Evolutionary conservation across 176 grass and related monocot genomes (phyloP).

Genomic region (Tillandsia fasciculata): DNA sequence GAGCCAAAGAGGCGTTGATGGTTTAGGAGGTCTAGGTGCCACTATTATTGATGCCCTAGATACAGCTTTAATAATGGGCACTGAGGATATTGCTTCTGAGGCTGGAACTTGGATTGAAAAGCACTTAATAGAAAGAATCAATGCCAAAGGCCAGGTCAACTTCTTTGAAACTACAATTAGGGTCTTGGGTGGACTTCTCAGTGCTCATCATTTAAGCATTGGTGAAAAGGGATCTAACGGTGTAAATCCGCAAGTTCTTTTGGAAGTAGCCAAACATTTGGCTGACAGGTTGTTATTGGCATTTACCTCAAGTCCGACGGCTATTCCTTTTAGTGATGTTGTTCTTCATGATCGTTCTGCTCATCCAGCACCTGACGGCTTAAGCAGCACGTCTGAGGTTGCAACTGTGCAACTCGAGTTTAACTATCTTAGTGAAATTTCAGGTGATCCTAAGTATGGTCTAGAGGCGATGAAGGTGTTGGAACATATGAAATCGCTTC

Average conservation of each 20-base stretch:
- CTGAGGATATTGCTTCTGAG: conserved; percentile 64
- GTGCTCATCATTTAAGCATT: conserved; percentile 85
- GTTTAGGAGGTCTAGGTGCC: conserved; percentile 88
- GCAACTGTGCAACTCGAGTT: conserved; percentile 91
- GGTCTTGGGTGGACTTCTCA: conserved; percentile 97
- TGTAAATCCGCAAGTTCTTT: conserved; percentile 46
- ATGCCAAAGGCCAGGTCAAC: conserved; percentile 87
- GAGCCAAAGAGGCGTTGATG: conserved; percentile 65
- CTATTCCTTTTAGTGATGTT: conserved; percentile 95
- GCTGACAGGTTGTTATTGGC: conserved; percentile 72
- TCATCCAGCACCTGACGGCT: conserved; percentile 74
- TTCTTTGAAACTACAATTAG: conserved; percentile 97
- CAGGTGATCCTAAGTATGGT: conserved; percentile 79
- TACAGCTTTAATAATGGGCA: conserved; percentile 93
- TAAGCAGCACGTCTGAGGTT: conserved; percentile 91
- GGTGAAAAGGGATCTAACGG: conserved; percentile 34
- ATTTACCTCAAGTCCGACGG: conserved; percentile 82
- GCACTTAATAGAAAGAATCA: conserved; percentile 67
- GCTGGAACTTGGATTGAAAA: conserved; percentile 85
- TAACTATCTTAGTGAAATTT: conserved; percentile 89
- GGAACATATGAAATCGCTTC: conserved; percentile 77
- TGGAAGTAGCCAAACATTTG: conserved; percentile 75
- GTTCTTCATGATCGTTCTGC: conserved; percentile 65
- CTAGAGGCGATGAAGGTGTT: conserved; percentile 79
- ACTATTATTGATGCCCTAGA: conserved; percentile 89